Conservation (phyloP, 2,329 filamentous ascomycete species). For the Talaromyces islandicus region DNA sequence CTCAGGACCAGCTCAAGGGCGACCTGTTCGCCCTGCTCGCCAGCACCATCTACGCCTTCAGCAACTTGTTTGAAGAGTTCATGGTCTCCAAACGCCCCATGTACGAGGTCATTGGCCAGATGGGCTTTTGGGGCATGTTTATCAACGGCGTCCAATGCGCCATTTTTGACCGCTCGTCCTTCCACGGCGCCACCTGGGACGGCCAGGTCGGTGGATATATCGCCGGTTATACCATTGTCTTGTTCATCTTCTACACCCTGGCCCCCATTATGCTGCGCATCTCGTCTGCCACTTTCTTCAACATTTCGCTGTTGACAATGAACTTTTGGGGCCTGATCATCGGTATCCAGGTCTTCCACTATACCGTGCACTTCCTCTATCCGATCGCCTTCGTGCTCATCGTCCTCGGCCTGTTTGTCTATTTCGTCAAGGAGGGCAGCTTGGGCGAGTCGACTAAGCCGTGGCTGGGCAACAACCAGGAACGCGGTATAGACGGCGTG, state of each 20-base stretch:
- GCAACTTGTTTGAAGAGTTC: conserved; percentile 91
- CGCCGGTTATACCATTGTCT: conserved; percentile 76
- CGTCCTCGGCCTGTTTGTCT: conserved; percentile 74
- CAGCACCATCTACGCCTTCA: conserved; percentile 83
- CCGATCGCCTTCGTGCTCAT: conserved; percentile 94
- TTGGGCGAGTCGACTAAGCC: conserved; percentile 89
- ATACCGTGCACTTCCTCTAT: conserved; percentile 80
- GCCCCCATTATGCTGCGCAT: conserved; percentile 85
- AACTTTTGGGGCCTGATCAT: conserved; percentile 98
- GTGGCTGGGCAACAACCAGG: conserved; percentile 85
- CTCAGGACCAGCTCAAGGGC: conserved; percentile 71
- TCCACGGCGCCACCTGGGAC: conserved; percentile 61
- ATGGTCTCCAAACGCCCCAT: conserved; percentile 79
- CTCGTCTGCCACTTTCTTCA: conserved; percentile 88
- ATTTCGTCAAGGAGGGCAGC: conserved; percentile 77
- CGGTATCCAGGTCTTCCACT: conserved; percentile 78
- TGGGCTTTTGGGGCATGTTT: conserved; percentile 79
- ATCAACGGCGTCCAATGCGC: conserved; percentile 88
- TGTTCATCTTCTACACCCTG: conserved; percentile 79
- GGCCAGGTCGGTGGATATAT: conserved; percentile 71
- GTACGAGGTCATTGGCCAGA: conserved; percentile 88
- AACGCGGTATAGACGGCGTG: conserved; percentile 68
- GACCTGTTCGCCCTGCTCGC: conserved; percentile 87
- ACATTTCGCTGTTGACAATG: conserved; percentile 85
- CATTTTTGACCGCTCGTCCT: conserved; percentile 80